A percentile compares a stretch with the other conserved stretches of the same genome.
These are phyloP conservation scores for Boechera retrofracta DNA, from an alignment of 345 rosid genomes.

Conservation along the genomic window DNA sequence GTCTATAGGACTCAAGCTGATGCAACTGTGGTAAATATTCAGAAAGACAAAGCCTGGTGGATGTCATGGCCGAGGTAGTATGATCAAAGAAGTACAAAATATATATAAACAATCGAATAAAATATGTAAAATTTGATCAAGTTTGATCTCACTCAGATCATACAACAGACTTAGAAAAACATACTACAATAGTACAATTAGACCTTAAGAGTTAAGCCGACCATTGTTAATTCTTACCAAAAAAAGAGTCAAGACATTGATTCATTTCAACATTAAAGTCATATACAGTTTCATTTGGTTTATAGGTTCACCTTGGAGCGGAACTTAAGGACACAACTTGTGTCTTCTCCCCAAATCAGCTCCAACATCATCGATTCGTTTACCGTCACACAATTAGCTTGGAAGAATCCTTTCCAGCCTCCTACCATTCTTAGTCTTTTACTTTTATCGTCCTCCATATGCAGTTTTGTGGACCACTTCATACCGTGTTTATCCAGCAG, in stretches of 20 bases:
- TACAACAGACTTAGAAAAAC: neutral
- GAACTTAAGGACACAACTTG: slow-evolving; percentile 30
- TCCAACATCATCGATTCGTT: slow-evolving; percentile 23
- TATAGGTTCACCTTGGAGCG: slow-evolving; percentile 30
- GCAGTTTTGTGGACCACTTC: slow-evolving; percentile 25
- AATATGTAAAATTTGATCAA: too few relatives aligned
- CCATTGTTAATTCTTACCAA: neutral
- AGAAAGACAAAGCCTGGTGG: too few relatives aligned
- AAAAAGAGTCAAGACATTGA: neutral
- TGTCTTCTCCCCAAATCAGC: slow-evolving; percentile 24
- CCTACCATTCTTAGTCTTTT: neutral
- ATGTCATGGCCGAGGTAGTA: too few relatives aligned
- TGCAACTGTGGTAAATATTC: too few relatives aligned
- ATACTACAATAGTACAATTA: neutral
- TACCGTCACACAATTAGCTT: slow-evolving; percentile 33
- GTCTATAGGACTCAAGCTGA: too few relatives aligned
- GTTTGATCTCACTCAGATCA: neutral
- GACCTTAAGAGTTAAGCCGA: neutral
- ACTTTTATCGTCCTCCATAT: neutral
- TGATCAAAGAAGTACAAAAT: too few relatives aligned
- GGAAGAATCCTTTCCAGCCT: slow-evolving; percentile 30
- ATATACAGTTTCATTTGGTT: slow-evolving; percentile 5
- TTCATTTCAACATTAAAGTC: neutral
- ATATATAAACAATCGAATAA: too few relatives aligned
- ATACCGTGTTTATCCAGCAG: slow-evolving; percentile 35